Evolutionary conservation across 495 filamentous ascomycete genomes (phyloP).

Genomic region (Penicillium lagena): DNA sequence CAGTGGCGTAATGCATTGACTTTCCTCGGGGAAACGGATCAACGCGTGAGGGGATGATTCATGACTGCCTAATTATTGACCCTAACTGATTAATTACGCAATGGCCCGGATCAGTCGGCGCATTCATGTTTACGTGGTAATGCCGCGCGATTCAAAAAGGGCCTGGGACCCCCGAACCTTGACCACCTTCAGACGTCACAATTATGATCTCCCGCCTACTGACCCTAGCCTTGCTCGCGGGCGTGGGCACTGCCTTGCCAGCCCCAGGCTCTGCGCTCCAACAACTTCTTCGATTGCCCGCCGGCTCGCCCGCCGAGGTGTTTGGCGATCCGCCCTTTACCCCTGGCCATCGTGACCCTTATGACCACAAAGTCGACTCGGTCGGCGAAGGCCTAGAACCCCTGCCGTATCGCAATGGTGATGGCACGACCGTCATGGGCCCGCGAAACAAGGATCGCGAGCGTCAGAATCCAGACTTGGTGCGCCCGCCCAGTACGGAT

Average conservation of each 20-base stretch:
- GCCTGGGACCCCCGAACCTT: too few species aligned
- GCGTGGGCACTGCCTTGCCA: neutral
- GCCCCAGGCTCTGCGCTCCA: neutral
- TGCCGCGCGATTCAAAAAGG: too few species aligned
- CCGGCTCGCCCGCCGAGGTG: neutral
- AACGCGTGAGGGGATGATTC: too few species aligned
- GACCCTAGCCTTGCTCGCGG: too few species aligned
- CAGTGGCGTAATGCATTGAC: too few species aligned
- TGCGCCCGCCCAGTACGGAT: slow-evolving; percentile 60
- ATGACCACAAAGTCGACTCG: slow-evolving; percentile 48
- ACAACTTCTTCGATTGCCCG: neutral
- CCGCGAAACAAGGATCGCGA: slow-evolving; percentile 59
- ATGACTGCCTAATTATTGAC: too few species aligned
- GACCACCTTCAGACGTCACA: too few species aligned
- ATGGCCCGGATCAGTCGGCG: too few species aligned
- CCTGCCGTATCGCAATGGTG: slow-evolving; percentile 58
- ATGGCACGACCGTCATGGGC: slow-evolving; percentile 55
- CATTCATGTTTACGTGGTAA: too few species aligned
- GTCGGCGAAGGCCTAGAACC: slow-evolving; percentile 52
- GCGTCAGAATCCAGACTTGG: slow-evolving; percentile 56
- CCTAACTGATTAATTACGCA: too few species aligned
- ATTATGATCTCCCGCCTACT: too few species aligned
- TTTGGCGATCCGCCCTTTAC: slow-evolving; percentile 23
- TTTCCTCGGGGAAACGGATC: too few species aligned
- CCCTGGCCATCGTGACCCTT: slow-evolving; percentile 36